These are phyloP conservation scores for Paramyrothecium roridum DNA, from an alignment of 2,329 filamentous ascomycete genomes.

Conservation along the genomic window DNA sequence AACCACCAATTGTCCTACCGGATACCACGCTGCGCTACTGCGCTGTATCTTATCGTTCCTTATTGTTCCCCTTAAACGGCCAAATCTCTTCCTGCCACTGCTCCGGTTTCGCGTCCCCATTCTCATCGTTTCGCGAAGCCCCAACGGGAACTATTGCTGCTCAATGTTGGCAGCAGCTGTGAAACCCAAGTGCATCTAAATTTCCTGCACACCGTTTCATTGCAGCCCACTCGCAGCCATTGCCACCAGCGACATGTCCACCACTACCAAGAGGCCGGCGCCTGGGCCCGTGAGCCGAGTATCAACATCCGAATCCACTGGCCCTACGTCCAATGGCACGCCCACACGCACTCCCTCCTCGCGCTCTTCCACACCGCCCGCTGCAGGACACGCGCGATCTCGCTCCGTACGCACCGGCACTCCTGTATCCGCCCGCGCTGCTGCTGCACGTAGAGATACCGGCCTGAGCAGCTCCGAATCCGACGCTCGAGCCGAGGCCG, in stretches of 20 bases:
- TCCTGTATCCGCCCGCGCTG: slow-evolving; percentile 72
- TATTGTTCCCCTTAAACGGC: not conserved
- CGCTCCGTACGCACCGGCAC: slow-evolving; percentile 63
- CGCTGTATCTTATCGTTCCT: not conserved
- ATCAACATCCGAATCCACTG: slow-evolving; percentile 34
- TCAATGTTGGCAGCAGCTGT: not conserved
- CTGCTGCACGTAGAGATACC: slow-evolving; percentile 57
- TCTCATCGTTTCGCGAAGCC: not conserved
- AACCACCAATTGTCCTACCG: no score
- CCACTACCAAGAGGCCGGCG: slow-evolving; percentile 51
- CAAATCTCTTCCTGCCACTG: not conserved
- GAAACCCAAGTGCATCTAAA: not conserved
- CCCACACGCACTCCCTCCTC: slow-evolving; percentile 31
- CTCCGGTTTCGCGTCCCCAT: not conserved
- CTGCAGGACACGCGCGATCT: slow-evolving; percentile 44
- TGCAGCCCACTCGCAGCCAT: not conserved
- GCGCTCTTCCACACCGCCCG: slow-evolving; percentile 42
- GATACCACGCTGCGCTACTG: no score
- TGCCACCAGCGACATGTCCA: slow-evolving; percentile 40
- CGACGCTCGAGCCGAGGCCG: slow-evolving; percentile 74
- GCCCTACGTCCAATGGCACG: slow-evolving; percentile 23
- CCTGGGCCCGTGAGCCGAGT: slow-evolving; percentile 43
- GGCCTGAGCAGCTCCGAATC: slow-evolving; percentile 55
- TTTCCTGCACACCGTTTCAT: not conserved
- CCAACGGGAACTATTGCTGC: not conserved